Evolutionary conservation across 768 basidiomycete species (phyloP), one percentile per base, ranked within the genome.

Genomic region (Basidioascus undulatus): DNA sequence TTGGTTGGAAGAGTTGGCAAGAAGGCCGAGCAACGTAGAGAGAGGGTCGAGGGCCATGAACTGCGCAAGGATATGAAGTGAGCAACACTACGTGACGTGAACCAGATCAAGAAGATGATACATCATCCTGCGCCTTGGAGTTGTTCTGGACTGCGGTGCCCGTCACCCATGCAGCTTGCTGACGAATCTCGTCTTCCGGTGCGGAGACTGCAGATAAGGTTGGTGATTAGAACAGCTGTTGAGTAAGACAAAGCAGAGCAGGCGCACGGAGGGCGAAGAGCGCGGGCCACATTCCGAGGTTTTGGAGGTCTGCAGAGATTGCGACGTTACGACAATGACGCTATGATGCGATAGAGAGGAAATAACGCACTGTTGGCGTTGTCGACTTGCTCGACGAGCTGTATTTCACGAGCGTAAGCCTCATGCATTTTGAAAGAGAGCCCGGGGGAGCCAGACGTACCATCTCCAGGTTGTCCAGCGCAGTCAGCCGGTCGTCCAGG

Each of bases 111-210:
- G 6, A 11, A 19, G 6, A 37, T 65, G 71, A 47, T 50, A 81
- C 79, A 4, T 71, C 69, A 40, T 68, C 62, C 48, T 87, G 84
- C 0, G 84, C 80, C 8, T 71, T 62, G 0, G 82, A 80, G 47
- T 87, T 89, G 51, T 89, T 87, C 55, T 86, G 52, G 5, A 86
- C 52, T 0, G 84, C 81, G 0, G 84, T 89, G 6, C 84, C 84
- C 20, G 80, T 66, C 0, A 86, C 72, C 84, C 84, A 89, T 9
- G 86, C 58, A 0, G 71, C 68, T 44, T 78, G 72, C 44, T 65
- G 59, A 50, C 69, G 72, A 20, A 86, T 65, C 21, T 61, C 62
- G n/a, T 69, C 65, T 0, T 74, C 65, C 3, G 69, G 56, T 4
- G 68, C 62, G 7, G 61, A 65, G 28, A 81, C n/a, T n/a, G n/a